These are phyloP conservation scores for Alternaria sp. DNA, from an alignment of 2,329 filamentous ascomycete species.

Conservation along the genomic window DNA sequence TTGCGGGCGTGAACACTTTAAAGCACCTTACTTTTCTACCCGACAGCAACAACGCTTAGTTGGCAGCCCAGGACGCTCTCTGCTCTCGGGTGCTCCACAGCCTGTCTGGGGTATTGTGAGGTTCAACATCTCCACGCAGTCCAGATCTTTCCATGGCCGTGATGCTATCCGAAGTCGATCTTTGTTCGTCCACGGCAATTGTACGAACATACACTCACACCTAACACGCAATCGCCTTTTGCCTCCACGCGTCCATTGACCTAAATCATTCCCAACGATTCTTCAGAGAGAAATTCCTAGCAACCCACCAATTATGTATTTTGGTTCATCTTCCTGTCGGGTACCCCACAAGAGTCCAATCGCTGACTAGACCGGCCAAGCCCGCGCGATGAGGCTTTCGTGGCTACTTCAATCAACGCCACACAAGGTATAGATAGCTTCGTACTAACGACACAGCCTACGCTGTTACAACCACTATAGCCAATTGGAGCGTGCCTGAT, in stretches of 20 bases:
- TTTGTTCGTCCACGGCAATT: conserved; percentile 1
- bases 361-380: conserved; percentile 17
- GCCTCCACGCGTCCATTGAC: conserved; percentile 10
- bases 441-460: conserved; percentile 1
- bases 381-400: conserved; percentile 16
- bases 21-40: not conserved
- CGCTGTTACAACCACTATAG: not conserved
- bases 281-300: not conserved
- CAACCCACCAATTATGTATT: conserved; percentile 20
- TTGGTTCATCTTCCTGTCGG: conserved; percentile 8
- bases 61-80: not conserved
- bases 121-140: not conserved
- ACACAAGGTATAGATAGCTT: conserved; percentile 8
- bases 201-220: not conserved
- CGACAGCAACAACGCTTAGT: not conserved
- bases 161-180: not conserved
- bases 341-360: conserved; percentile 20
- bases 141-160: not conserved
- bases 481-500: conserved; percentile 15
- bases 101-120: conserved; percentile 2
- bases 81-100: conserved; percentile 3
- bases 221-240: not conserved
- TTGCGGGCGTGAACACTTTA: conserved; percentile 2
- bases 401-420: conserved; percentile 19
- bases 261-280: conserved; percentile 9